Percentiles rank a stretch among this genome's conserved stretches.
Evolutionary conservation across 164 flowering plant genomes (phyloP).

Genomic region (Magnolia changhungtana): DNA sequence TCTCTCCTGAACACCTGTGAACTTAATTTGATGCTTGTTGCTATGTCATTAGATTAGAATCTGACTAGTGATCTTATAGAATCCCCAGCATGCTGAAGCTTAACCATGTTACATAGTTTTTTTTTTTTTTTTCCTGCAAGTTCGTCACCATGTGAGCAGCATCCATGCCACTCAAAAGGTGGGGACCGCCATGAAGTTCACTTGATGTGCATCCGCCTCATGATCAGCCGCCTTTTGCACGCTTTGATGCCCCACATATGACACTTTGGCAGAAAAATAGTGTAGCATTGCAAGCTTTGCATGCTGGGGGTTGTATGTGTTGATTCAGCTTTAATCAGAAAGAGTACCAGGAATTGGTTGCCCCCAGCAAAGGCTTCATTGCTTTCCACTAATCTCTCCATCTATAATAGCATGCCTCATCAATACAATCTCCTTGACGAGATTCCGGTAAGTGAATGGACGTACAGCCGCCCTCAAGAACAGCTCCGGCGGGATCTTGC

Average conservation of each 20-base stretch:
- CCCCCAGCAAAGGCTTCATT: neutral
- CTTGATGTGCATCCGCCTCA: too few species aligned
- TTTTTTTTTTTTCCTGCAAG: neutral
- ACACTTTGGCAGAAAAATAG: too few species aligned
- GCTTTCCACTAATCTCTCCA: constrained; percentile 56
- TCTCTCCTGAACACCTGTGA: too few species aligned
- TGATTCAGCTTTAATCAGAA: neutral
- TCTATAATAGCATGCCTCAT: constrained; percentile 87
- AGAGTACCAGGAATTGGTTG: neutral
- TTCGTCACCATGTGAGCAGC: too few species aligned
- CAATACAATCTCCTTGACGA: constrained; percentile 91
- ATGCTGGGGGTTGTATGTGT: too few species aligned
- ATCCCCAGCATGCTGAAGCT: neutral
- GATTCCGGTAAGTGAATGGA: constrained; percentile 82
- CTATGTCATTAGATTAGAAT: neutral
- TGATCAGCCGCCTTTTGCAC: too few species aligned
- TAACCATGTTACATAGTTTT: neutral
- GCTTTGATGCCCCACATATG: too few species aligned
- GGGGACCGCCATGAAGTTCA: neutral
- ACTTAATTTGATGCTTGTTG: neutral
- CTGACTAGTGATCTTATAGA: neutral
- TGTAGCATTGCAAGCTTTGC: too few species aligned
- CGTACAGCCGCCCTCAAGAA: constrained; percentile 79
- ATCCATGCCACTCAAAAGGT: neutral
- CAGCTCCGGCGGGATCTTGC: constrained; percentile 75